Conservation (phyloP, 2,329 filamentous ascomycete genomes). For the Neonectria neomacrospora region DNA sequence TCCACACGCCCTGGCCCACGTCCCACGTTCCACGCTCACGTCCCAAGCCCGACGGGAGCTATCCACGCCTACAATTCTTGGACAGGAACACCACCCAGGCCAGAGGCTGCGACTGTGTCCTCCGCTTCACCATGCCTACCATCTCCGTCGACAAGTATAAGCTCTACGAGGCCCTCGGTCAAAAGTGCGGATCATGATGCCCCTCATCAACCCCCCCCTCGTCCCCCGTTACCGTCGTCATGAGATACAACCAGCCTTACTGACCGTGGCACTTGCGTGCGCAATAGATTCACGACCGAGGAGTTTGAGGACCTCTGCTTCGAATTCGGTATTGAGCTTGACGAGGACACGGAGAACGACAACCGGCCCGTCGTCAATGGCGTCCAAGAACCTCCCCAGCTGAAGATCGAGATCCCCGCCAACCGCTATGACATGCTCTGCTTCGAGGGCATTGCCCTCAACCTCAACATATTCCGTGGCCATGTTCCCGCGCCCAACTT, state of each 20-base stretch:
- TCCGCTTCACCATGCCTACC: slow-evolving; percentile 79
- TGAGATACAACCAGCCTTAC: slow-evolving; percentile 24
- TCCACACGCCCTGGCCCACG: slow-evolving; percentile 36
- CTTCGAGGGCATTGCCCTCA: slow-evolving; percentile 95
- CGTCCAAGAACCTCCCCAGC: slow-evolving; percentile 86
- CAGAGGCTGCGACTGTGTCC: slow-evolving; percentile 41
- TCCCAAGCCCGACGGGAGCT: slow-evolving; percentile 34
- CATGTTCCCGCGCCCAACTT: slow-evolving; percentile 82
- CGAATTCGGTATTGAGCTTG: slow-evolving; percentile 97
- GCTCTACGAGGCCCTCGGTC: slow-evolving; percentile 91
- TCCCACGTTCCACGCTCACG: slow-evolving; percentile 30
- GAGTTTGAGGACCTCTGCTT: slow-evolving; percentile 98
- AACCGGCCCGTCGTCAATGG: slow-evolving; percentile 80
- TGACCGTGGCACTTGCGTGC: slow-evolving; percentile 32
- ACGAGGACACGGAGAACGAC: slow-evolving; percentile 88
- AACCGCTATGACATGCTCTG: slow-evolving; percentile 96
- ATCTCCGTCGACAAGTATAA: slow-evolving; percentile 96
- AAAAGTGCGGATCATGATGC: slow-evolving; percentile 68
- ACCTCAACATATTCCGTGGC: slow-evolving; percentile 93
- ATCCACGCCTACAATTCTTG: slow-evolving; percentile 32
- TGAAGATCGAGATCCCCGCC: slow-evolving; percentile 98
- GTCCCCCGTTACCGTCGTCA: slow-evolving; percentile 33
- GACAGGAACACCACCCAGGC: slow-evolving; percentile 35
- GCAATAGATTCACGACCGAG: slow-evolving; percentile 81
- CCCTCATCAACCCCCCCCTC: slow-evolving; percentile 34